These are phyloP conservation scores for Stachybotrys echinatus DNA, from an alignment of 2,329 filamentous ascomycete genomes.

Conservation along the genomic window DNA sequence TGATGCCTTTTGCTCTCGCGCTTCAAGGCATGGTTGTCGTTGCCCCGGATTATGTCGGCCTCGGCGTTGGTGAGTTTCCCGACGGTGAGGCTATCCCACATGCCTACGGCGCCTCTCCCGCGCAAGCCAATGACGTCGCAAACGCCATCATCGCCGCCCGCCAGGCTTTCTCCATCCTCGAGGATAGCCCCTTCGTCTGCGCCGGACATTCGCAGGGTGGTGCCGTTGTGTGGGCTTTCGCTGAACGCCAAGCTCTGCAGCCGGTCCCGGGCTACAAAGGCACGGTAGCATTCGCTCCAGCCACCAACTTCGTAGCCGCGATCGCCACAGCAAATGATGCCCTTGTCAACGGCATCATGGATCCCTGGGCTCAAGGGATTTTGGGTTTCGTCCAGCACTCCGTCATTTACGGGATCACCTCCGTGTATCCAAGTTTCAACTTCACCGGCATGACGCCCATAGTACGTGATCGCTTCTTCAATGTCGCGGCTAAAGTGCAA, in stretches of 20 bases:
- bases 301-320: slow-evolving; percentile 8
- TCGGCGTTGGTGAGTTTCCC: slow-evolving; percentile 6
- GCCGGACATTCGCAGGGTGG: neutral
- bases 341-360: slow-evolving; percentile 2
- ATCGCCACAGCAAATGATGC: slow-evolving; percentile 4
- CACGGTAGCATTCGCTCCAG: slow-evolving; percentile 8
- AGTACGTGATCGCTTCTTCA: slow-evolving; percentile 10
- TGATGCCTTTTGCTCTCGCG: slow-evolving; percentile 9
- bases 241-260: slow-evolving; percentile 8
- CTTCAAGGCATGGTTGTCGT: slow-evolving; percentile 11
- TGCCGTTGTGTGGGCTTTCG: slow-evolving; percentile 7
- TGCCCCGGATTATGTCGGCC: slow-evolving; percentile 11
- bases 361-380: neutral
- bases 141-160: slow-evolving; percentile 9
- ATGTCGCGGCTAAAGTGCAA: slow-evolving; percentile 5
- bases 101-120: slow-evolving; percentile 7
- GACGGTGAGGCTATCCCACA: slow-evolving; percentile 8
- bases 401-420: slow-evolving; percentile 7
- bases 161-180: slow-evolving; percentile 4
- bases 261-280: slow-evolving; percentile 9
- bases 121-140: slow-evolving; percentile 11
- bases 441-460: slow-evolving; percentile 6
- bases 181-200: neutral
- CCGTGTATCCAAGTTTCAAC: slow-evolving; percentile 9
- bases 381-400: slow-evolving; percentile 3